These are phyloP conservation scores for Gigaspora rosea DNA, from an alignment of 192 early-diverging fungal species.

Conservation along the genomic window DNA sequence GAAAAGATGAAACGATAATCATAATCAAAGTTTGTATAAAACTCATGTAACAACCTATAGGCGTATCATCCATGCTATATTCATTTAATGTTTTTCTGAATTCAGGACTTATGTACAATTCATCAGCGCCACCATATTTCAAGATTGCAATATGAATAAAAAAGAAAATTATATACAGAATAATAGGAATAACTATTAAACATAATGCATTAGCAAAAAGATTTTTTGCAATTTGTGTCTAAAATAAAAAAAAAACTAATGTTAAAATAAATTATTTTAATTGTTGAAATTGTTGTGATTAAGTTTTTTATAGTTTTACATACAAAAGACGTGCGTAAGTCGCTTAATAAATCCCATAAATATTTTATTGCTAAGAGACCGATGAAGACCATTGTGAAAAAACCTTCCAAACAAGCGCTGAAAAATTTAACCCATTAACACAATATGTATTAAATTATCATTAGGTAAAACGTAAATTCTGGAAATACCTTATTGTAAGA, in stretches of 20 bases:
- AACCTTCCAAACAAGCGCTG: conserved; percentile 94
- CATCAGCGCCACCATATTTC: conserved; percentile 79
- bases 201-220: conserved; percentile 83
- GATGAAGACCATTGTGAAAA: conserved; percentile 85
- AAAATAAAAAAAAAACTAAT: neutral
- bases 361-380: conserved; percentile 82
- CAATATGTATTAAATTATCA: neutral
- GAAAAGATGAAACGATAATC: neutral
- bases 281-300: no score
- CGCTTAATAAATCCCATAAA: conserved; percentile 83
- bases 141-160: conserved; percentile 87
- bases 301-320: neutral
- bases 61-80: conserved; percentile 49
- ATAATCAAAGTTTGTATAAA: conserved; percentile 36
- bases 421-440: neutral
- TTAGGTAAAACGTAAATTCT: neutral
- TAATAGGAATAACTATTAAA: conserved; percentile 78
- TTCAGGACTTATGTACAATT: conserved; percentile 85
- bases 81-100: conserved; percentile 86
- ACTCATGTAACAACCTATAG: conserved; percentile 41
- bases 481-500: conserved; percentile 39
- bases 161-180: conserved; percentile 83
- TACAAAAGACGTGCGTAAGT: conserved; percentile 58
- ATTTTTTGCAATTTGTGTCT: conserved; percentile 56
- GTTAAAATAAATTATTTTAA: neutral